Base-by-base conservation (phyloP, 768 basidiomycete species). In the Tylopilus plumbeoviolaceoides region DNA sequence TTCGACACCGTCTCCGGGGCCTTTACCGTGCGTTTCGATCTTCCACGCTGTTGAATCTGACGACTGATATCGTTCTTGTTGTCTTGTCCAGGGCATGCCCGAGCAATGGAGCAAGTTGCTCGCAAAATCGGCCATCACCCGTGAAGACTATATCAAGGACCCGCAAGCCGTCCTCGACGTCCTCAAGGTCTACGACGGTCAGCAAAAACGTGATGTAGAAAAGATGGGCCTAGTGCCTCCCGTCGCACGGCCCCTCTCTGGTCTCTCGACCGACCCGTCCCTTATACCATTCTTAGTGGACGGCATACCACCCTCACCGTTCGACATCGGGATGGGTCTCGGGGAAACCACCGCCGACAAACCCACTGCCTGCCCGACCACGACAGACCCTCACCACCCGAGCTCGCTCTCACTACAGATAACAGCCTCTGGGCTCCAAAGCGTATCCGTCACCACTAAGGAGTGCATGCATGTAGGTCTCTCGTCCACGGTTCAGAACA, bases 91-190 rank as follows among this genome's bases (percentile, higher is more conserved):
- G 92, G 95, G 95, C 52, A 83, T 99, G 69, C 95, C 95, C 10
- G 94, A 97, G 51, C 92, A 95, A 75, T 99, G 95, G 95, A 89
- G 83, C 64, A 91, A 94, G 57, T 78, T 99, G n/a, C 80, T 99
- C 62, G 98, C 92, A 5, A 93, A 95, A 65, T 95, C 92, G 4
- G 94, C 94, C 30, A 97, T 99, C 70, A 98, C 95, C 2, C 87
- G 91, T 51, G 95, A 99, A 72, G 95, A 99, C 70, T 97, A 98
- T 53, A 92, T 91, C 5, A 90, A 89, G 66, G 89, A 98, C 64
- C 95, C 95, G 0, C 95, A 98, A 64, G 95, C 95, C 1, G 95
- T 99, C 14, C 79, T 98, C n/a, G 95, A 98, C 56, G 95, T 97
- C 1, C 84, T 99, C 56, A 94, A 98, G 66, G 98, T 98, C 74